Base-by-base conservation (phyloP, 2,329 filamentous ascomycete species). In the Fusarium hainanense region DNA sequence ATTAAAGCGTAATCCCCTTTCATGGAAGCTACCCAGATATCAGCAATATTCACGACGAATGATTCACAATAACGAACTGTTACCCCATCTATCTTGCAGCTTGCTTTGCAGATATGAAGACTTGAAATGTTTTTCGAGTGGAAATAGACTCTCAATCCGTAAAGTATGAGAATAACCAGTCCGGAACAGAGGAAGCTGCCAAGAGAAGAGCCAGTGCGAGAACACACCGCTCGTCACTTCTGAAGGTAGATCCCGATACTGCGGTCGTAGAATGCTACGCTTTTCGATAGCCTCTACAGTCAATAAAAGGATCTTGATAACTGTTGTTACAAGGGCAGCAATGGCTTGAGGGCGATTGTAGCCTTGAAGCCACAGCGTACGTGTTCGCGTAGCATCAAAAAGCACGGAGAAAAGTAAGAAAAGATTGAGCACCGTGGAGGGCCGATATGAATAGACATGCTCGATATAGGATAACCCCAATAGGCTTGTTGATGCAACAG, bases 321-420 rank as follows among this genome's bases (percentile, higher is more conserved):
- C 37, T 0, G 59, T 72, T 20, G 66, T 32, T n/a, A 70, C 5
- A 2, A 72, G 70, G 1, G 64, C 51, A 0, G 50, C 50, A 2
- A 63, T 57, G 0, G 69, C 67, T 2, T 47, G 54, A 0, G 56
- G n/a, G 6, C 34, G 51, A 21, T 69, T 63, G 43, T 66, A 70
- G 23, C 63, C 67, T 14, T 70, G 54, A 2, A 70, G 63, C 56
- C 67, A 72, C n/a, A 72, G 43, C 14, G 70, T 73, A 3, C 70
- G 60, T 6, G 67, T 63, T 27, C 57, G 44, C 0, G 58, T 21
- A 4, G 60, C 58, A 10, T 72, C 70, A 13, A 72, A 69, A 3
- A 72, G 55, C 9, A 42, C 41, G 0, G 70, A 55, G 10, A 72
- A 58, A 3, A 70, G 58, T 1, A 72, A 25, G 13, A 66, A 72